Conservation (phyloP, 306 rosid species). For the Pterocarpus santalinus region DNA sequence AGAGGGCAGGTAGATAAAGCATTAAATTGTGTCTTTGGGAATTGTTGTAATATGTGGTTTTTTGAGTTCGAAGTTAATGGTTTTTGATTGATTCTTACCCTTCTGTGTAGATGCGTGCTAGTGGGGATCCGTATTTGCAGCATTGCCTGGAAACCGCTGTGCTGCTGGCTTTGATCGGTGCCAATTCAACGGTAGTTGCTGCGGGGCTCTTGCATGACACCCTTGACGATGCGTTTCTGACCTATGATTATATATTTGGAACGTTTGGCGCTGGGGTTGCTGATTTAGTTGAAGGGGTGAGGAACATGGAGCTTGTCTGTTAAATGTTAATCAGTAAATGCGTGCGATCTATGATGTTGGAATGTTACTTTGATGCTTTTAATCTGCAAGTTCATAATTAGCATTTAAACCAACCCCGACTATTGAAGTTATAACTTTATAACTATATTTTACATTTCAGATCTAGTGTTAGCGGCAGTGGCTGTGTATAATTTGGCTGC, state of each 20-base stretch:
- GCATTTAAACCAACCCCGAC: background rate
- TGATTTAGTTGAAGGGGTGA: conserved; percentile 94
- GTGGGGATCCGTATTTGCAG: conserved; percentile 94
- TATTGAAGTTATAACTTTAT: background rate
- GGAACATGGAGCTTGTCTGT: conserved; percentile 50
- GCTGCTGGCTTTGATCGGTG: conserved; percentile 90
- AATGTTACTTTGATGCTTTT: background rate
- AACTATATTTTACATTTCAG: background rate
- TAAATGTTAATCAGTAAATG: conserved; percentile 25
- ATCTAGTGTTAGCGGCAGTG: conserved; percentile 24
- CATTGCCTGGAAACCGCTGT: conserved; percentile 97
- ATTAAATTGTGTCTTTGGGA: background rate
- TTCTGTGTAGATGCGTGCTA: conserved; percentile 74
- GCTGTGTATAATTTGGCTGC: conserved; percentile 18
- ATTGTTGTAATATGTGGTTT: conserved; percentile 15
- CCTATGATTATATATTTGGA: conserved; percentile 70
- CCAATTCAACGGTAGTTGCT: conserved; percentile 90
- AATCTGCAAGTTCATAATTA: conserved; percentile 32
- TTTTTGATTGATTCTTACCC: background rate
- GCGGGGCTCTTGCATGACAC: conserved; percentile 98
- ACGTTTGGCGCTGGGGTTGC: conserved; percentile 86
- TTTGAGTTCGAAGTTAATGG: conserved; percentile 29
- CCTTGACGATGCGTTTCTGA: conserved; percentile 84
- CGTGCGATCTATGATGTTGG: conserved; percentile 8
- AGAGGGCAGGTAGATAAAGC: conserved; percentile 81